Evolutionary conservation across 305 asterid species (phyloP).

Genomic region (Fraxinus sp.): DNA sequence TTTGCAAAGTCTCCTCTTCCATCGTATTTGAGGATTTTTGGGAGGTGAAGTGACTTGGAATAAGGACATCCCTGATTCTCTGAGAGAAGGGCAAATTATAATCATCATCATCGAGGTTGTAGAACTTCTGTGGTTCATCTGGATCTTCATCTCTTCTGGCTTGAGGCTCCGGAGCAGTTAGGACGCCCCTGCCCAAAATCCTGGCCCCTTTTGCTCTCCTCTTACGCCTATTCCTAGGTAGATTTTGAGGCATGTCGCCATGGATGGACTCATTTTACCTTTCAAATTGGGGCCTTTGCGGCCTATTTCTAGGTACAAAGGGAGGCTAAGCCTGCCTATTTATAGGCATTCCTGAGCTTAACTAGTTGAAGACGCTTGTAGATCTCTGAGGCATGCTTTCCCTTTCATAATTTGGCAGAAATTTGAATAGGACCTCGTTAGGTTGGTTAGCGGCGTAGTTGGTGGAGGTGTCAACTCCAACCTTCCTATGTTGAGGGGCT

Average conservation of each 20-base stretch:
- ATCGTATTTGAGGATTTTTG: neutral
- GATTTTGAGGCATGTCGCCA: neutral
- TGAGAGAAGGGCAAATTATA: neutral
- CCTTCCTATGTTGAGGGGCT: neutral
- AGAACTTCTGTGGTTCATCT: neutral
- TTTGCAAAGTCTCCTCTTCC: neutral
- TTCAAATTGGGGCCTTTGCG: neutral
- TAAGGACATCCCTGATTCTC: neutral
- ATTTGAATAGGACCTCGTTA: neutral
- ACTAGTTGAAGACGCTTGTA: neutral
- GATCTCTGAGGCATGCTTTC: neutral
- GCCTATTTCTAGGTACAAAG: neutral
- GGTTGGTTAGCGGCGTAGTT: neutral
- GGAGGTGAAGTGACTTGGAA: neutral
- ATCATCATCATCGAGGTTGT: neutral
- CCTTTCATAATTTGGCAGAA: neutral
- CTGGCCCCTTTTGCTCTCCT: neutral
- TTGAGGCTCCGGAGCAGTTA: neutral
- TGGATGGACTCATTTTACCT: neutral
- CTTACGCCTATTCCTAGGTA: neutral
- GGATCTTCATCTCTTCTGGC: neutral
- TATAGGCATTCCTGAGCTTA: neutral
- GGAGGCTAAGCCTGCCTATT: neutral
- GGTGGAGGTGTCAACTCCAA: neutral
- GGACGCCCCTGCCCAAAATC: neutral